phyloP scores from a whole-genome alignment of 2,329 filamentous ascomycete species.

The Diaporthe capsici region DNA sequence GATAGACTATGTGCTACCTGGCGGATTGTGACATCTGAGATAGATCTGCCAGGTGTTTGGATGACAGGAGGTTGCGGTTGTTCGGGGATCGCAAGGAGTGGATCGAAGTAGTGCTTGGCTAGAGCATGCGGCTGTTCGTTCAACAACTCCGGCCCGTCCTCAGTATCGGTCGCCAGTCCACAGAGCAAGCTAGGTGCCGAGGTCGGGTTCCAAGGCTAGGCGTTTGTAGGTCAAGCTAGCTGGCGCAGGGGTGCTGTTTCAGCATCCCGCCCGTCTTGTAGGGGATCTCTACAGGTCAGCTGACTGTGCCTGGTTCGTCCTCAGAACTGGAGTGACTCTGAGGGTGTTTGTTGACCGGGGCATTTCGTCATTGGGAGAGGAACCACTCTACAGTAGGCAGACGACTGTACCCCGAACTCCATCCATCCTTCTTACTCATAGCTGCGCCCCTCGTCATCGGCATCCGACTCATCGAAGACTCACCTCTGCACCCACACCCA shows the following conservation, averaged over 20 bases:
- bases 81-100: background rate
- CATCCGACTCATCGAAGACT: constrained; percentile 25
- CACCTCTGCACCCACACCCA: constrained; percentile 13
- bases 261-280: background rate
- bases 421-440: constrained; percentile 11
- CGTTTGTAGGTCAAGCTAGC: background rate
- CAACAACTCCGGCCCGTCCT: background rate
- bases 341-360: background rate
- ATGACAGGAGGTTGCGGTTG: background rate
- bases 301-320: constrained; percentile 1
- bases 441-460: constrained; percentile 11
- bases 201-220: constrained; percentile 3
- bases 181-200: background rate
- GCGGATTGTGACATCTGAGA: background rate
- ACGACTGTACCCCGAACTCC: background rate
- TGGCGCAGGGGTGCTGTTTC: constrained; percentile 19
- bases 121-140: background rate
- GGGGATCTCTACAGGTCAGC: background rate
- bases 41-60: background rate
- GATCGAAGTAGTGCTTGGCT: background rate
- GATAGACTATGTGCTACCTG: background rate
- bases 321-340: background rate
- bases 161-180: background rate
- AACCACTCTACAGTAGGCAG: background rate
- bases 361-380: constrained; percentile 16